Conservation (phyloP, 2,329 filamentous ascomycete species). For the Xylaria polymorpha region DNA sequence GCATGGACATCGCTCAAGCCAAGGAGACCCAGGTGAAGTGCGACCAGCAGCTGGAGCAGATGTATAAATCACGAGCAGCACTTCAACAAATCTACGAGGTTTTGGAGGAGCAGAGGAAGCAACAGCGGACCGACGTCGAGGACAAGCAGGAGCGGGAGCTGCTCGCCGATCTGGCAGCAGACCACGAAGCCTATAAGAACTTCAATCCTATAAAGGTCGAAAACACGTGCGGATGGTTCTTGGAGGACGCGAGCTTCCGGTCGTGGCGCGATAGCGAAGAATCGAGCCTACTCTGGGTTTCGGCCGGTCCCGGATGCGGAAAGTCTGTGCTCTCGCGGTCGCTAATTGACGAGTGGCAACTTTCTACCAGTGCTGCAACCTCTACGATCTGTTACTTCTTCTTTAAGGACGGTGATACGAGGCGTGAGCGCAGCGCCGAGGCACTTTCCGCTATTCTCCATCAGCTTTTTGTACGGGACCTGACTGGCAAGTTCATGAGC, state of each 20-base stretch:
- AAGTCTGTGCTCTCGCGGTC: conserved; percentile 22
- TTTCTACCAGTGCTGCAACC: conserved; percentile 10
- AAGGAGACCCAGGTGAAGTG: not conserved
- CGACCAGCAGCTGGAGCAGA: conserved; percentile 5
- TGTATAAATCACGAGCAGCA: conserved; percentile 5
- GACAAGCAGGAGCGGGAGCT: conserved; percentile 3
- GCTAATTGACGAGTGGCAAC: conserved; percentile 20
- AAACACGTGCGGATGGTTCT: conserved; percentile 25
- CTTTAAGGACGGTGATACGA: conserved; percentile 20
- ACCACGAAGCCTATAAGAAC: conserved; percentile 18
- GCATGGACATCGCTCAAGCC: not conserved
- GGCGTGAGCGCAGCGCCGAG: not conserved
- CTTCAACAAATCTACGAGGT: conserved; percentile 11
- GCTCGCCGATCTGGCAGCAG: conserved; percentile 3
- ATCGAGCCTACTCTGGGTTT: conserved; percentile 27
- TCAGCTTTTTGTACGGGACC: conserved; percentile 17
- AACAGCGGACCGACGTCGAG: not conserved
- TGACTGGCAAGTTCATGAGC: conserved; percentile 1
- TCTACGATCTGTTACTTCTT: conserved; percentile 26
- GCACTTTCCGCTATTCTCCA: conserved; percentile 19
- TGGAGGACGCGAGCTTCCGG: not conserved
- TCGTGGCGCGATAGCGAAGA: conserved; percentile 1
- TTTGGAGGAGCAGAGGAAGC: conserved; percentile 1
- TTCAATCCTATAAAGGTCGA: conserved; percentile 15
- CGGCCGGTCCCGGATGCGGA: conserved; percentile 26